Evolutionary conservation across 768 basidiomycete species (phyloP).

Genomic region (Psilocybe subaeruginosa): DNA sequence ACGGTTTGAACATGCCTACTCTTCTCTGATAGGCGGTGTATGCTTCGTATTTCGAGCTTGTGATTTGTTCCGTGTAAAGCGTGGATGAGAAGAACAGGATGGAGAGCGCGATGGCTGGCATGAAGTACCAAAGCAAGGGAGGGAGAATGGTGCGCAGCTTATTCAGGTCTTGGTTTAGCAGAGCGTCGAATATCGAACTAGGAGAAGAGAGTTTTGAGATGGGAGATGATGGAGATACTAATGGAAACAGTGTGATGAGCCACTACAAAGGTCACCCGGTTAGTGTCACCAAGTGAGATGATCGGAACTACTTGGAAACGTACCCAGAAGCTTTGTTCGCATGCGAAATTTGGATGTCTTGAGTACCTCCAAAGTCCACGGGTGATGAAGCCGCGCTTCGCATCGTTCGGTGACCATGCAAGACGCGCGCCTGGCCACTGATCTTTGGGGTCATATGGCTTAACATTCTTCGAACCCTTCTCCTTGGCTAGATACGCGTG

Average conservation of each 20-base stretch:
- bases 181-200: constrained; percentile 13
- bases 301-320: constrained; percentile 24
- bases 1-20: constrained; percentile 78
- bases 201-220: constrained; percentile 18
- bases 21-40: constrained; percentile 77
- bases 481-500: constrained; percentile 42
- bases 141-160: constrained; percentile 31
- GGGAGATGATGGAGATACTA: constrained; percentile 45
- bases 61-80: constrained; percentile 79
- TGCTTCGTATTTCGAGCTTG: constrained; percentile 66
- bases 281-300: not conserved
- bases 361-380: constrained; percentile 86
- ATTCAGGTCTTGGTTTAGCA: constrained; percentile 25
- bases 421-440: constrained; percentile 73
- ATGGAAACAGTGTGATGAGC: constrained; percentile 69
- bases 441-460: constrained; percentile 42
- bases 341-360: constrained; percentile 91
- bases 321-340: constrained; percentile 90
- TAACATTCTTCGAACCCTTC: constrained; percentile 30
- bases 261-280: constrained; percentile 40
- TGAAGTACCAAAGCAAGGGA: constrained; percentile 33
- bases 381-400: constrained; percentile 81
- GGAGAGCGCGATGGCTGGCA: constrained; percentile 66
- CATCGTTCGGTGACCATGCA: constrained; percentile 68
- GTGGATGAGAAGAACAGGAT: constrained; percentile 80